Conservation (phyloP, 208 protist species). For the Leishmania martiniquensis region DNA sequence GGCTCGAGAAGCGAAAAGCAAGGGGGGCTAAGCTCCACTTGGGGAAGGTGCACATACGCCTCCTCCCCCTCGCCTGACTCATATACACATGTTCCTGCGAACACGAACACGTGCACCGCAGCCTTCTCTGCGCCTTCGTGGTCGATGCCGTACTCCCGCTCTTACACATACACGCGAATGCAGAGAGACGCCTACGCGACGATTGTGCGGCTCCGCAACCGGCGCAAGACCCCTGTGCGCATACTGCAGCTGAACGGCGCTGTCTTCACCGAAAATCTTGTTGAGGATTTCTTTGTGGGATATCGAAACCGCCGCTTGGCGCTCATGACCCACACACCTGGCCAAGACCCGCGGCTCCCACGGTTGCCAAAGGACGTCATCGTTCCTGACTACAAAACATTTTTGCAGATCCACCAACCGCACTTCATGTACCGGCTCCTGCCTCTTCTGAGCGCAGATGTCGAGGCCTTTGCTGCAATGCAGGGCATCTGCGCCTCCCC, state of each 20-base stretch:
- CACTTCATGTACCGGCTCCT: slow-evolving; percentile 84
- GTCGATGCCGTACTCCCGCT: no score
- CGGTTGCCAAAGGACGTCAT: slow-evolving; percentile 67
- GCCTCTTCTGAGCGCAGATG: slow-evolving; percentile 67
- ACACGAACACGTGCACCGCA: neutral
- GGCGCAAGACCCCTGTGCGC: slow-evolving; percentile 54
- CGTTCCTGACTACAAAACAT: slow-evolving; percentile 59
- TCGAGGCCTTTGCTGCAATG: slow-evolving; percentile 72
- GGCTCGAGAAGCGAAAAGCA: neutral
- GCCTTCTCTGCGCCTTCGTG: neutral
- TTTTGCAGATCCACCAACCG: slow-evolving; percentile 66
- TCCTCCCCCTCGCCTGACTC: neutral
- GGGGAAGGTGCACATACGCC: neutral
- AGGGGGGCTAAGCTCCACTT: neutral
- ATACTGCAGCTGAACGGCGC: slow-evolving; percentile 75
- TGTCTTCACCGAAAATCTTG: slow-evolving; percentile 67
- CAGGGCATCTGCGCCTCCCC: slow-evolving; percentile 61
- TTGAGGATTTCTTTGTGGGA: slow-evolving; percentile 65
- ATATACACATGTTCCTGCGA: neutral
- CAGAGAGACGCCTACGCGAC: slow-evolving; percentile 80
- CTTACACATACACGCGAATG: slow-evolving; percentile 37
- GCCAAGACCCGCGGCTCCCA: slow-evolving; percentile 23
- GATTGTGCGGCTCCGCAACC: slow-evolving; percentile 58
- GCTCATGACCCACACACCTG: slow-evolving; percentile 67
- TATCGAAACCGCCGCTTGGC: slow-evolving; percentile 73